These are phyloP conservation scores for Priceomyces castillae DNA, from an alignment of 805 yeast species.

Conservation along the genomic window DNA sequence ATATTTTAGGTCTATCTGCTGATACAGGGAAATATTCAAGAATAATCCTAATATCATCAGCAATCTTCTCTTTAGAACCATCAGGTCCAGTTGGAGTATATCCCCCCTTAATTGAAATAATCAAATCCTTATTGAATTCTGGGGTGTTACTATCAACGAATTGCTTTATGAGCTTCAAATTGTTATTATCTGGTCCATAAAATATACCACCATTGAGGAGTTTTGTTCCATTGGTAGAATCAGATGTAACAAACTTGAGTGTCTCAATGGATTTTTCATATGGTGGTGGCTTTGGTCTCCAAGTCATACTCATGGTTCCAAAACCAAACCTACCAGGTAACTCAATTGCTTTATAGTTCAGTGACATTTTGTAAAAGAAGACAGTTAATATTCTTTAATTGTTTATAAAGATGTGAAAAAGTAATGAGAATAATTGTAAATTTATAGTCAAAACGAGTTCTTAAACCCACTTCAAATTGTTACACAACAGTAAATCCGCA, in stretches of 20 bases:
- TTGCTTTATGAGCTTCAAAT: constrained; percentile 53
- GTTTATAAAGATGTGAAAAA: no score
- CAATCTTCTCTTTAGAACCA: constrained; percentile 48
- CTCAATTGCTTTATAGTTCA: constrained; percentile 1
- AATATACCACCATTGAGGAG: constrained; percentile 77
- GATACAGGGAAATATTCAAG: constrained; percentile 28
- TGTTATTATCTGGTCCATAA: constrained; percentile 56
- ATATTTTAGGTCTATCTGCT: constrained; percentile 31
- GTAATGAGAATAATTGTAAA: no score
- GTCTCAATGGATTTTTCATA: constrained; percentile 51
- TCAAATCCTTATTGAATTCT: constrained; percentile 49
- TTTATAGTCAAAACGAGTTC: no score
- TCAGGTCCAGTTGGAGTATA: constrained; percentile 40
- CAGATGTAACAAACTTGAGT: constrained; percentile 43
- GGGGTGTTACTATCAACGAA: constrained; percentile 55
- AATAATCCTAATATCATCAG: constrained; percentile 46
- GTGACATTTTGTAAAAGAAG: background rate
- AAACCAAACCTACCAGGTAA: constrained; percentile 48
- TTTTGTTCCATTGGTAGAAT: constrained; percentile 46
- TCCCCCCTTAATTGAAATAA: constrained; percentile 71
- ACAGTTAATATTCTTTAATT: no score
- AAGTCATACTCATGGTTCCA: constrained; percentile 82
- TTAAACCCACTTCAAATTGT: no score
- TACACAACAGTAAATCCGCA: no score
- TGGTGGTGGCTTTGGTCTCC: constrained; percentile 58